Evolutionary conservation across 177 flowering plant species (phyloP), one percentile per base, ranked within the genome.

Genomic region (Tripterygium wilfordii): DNA sequence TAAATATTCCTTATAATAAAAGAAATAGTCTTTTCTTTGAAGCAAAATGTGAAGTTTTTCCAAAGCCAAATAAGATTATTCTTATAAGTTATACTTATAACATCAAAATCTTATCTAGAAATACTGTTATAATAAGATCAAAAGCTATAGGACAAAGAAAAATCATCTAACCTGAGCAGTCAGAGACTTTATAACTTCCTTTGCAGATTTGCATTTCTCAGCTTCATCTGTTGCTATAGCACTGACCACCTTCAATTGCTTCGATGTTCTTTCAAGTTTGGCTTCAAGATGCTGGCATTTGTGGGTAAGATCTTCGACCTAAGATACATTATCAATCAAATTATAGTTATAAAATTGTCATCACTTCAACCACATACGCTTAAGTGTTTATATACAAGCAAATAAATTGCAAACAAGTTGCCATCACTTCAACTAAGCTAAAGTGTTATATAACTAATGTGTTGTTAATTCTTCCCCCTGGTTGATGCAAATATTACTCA

Each of bases 141-240:
- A n/a, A n/a, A n/a, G n/a, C n/a, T 15, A 1, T 14, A 4, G 19
- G 31, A 13, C 14, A 22, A 14, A 51, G 13, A 35, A 36, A 19
- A n/a, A n/a, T n/a, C n/a, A n/a, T n/a, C n/a, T n/a, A n/a, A 81
- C 88, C 82, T 81, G 80, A 47, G 68, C 62, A 43, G 74, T 71
- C 13, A 81, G 63, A 49, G 78, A 76, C 68, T 62, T 76, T 19
- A 81, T 71, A 39, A 78, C 80, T 48, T 76, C 80, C 58, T 69
- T 76, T 20, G 84, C 82, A 56, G 84, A 69, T 56, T 63, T 73
- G 56, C 69, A 58, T 53, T 78, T 78, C 53, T 61, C 82, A 45
- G 80, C 76, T 67, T 81, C 82, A 53, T 65, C 75, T 23, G 63
- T 66, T 37, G 80, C 80, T 42, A 57, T 24, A 26, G 67, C 64